These are phyloP conservation scores for Apiospora phragmitis DNA, from an alignment of 2,329 filamentous ascomycete species.

Conservation along the genomic window DNA sequence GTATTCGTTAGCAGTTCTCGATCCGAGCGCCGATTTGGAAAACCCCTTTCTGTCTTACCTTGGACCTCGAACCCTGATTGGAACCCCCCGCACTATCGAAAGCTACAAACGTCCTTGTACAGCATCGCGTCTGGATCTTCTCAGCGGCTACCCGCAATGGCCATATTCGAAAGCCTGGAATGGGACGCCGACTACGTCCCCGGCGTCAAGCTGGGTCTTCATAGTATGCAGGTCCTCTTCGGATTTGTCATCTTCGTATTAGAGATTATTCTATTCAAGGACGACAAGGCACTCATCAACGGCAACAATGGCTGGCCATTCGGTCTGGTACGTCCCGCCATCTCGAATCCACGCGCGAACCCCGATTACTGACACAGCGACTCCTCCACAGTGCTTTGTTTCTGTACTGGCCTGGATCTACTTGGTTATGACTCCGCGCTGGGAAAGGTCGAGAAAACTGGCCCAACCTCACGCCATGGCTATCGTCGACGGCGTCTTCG, in stretches of 20 bases:
- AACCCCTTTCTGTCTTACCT: not conserved
- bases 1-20: not conserved
- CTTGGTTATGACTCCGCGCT: constrained; percentile 64
- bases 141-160: constrained; percentile 6
- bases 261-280: constrained; percentile 59
- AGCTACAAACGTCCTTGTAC: not conserved
- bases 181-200: constrained; percentile 56
- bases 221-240: constrained; percentile 55
- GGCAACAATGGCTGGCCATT: constrained; percentile 65
- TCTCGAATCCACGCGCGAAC: not conserved
- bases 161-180: constrained; percentile 31
- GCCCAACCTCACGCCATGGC: constrained; percentile 65
- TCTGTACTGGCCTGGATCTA: constrained; percentile 65
- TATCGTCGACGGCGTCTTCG: constrained; percentile 56
- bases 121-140: not conserved
- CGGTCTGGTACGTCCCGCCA: constrained; percentile 52
- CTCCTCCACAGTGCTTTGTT: constrained; percentile 60
- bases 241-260: constrained; percentile 59
- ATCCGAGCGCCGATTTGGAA: not conserved
- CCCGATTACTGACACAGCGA: not conserved
- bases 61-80: not conserved
- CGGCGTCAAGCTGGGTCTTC: constrained; percentile 56
- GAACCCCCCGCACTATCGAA: not conserved
- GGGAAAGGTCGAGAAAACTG: constrained; percentile 59
- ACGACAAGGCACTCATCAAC: constrained; percentile 48